Percentiles rank a stretch among this genome's conserved stretches.
phyloP scores from a whole-genome alignment of 73 alveolate species.

The Stentor roeselii region DNA sequence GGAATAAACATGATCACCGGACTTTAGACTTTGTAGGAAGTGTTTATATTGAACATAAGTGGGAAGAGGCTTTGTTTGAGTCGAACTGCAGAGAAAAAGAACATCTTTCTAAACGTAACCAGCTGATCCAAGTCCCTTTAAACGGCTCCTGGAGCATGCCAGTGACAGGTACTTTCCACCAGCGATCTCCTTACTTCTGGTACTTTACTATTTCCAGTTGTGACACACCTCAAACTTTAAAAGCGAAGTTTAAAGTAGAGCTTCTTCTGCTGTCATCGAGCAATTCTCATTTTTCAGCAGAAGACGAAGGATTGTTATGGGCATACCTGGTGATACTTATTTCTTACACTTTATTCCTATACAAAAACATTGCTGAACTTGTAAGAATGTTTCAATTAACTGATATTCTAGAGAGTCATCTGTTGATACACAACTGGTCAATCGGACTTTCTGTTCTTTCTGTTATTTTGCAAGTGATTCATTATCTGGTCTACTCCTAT shows the following conservation, averaged over 20 bases:
- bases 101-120: background rate
- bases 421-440: background rate
- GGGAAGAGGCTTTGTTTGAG: constrained; percentile 8
- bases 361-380: background rate
- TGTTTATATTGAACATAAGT: constrained; percentile 14
- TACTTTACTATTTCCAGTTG: constrained; percentile 14
- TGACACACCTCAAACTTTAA: background rate
- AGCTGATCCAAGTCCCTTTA: background rate
- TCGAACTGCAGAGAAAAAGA: background rate
- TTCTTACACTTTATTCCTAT: background rate
- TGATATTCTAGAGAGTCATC: background rate
- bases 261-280: background rate
- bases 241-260: constrained; percentile 1
- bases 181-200: constrained; percentile 14
- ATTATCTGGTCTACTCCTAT: background rate
- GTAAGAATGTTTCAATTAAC: constrained; percentile 1
- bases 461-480: background rate
- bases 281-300: constrained; percentile 11
- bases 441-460: background rate
- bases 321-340: background rate
- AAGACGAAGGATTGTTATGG: constrained; percentile 19
- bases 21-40: background rate
- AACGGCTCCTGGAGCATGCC: constrained; percentile 18
- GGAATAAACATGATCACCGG: background rate
- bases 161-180: constrained; percentile 8